A percentile compares a stretch with the other conserved stretches of the same genome.
Evolutionary conservation across 768 basidiomycete species (phyloP).

Genomic region (Nidularia sp.): DNA sequence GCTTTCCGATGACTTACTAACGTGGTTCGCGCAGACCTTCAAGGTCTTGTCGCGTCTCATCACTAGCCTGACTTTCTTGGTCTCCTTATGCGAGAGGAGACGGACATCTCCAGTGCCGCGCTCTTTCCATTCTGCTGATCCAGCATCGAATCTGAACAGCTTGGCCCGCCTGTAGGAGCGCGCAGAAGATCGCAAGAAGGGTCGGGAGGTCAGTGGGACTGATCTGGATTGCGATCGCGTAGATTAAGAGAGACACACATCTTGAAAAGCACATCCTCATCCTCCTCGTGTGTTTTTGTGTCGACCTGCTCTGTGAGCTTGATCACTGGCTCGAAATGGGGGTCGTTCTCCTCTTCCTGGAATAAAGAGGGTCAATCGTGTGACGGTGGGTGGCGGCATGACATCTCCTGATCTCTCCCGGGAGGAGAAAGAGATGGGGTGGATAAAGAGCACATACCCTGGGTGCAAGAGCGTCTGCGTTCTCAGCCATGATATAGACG

Average conservation of each 20-base stretch:
- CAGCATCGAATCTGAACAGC: slow-evolving; percentile 88
- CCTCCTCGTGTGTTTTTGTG: slow-evolving; percentile 92
- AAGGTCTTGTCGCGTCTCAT: slow-evolving; percentile 99
- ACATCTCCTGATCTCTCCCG: not conserved
- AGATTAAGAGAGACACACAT: slow-evolving; percentile 59
- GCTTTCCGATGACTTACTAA: slow-evolving; percentile 53
- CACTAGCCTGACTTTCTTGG: slow-evolving; percentile 90
- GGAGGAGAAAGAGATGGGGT: not conserved
- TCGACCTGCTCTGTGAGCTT: slow-evolving; percentile 95
- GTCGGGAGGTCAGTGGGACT: slow-evolving; percentile 15
- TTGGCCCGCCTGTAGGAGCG: slow-evolving; percentile 79
- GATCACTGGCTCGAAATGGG: slow-evolving; percentile 94
- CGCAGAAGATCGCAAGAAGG: slow-evolving; percentile 5
- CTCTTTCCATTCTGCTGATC: slow-evolving; percentile 92
- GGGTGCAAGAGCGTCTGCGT: slow-evolving; percentile 62
- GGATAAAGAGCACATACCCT: slow-evolving; percentile 46
- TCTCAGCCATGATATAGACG: slow-evolving; percentile 47
- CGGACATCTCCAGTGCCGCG: slow-evolving; percentile 95
- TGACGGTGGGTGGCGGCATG: not conserved
- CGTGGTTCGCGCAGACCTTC: slow-evolving; percentile 99
- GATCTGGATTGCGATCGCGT: slow-evolving; percentile 30
- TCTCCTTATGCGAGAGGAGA: slow-evolving; percentile 84
- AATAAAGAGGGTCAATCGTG: slow-evolving; percentile 15
- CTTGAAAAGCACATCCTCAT: slow-evolving; percentile 92
- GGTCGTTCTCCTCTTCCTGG: slow-evolving; percentile 78